Conservation (phyloP, 2,329 filamentous ascomycete genomes). For the Paracorniculantispora psalliotae region DNA sequence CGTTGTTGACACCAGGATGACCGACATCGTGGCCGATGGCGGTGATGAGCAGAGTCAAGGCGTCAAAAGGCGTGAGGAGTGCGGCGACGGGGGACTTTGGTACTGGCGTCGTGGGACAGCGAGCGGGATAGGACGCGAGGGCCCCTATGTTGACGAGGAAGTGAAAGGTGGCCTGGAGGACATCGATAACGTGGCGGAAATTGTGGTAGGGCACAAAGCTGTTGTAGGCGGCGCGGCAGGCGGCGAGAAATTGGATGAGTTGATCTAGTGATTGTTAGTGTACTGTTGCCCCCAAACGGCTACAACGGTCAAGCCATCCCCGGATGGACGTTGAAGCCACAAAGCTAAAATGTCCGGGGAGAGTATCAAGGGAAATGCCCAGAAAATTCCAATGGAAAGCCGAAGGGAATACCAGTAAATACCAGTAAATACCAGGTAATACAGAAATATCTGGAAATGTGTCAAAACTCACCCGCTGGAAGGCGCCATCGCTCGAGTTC, state of each 20-base stretch:
- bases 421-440: too few species aligned
- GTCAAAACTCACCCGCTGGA: constrained; percentile 59
- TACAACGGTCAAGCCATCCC: neutral
- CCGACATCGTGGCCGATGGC: constrained; percentile 98
- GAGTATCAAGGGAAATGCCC: too few species aligned
- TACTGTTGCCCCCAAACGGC: neutral
- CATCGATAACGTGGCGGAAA: constrained; percentile 94
- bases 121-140: constrained; percentile 60
- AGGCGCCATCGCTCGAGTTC: constrained; percentile 78
- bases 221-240: constrained; percentile 92
- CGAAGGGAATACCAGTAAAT: too few species aligned
- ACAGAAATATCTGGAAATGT: too few species aligned
- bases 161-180: constrained; percentile 87
- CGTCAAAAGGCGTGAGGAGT: constrained; percentile 81
- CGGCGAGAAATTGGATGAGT: constrained; percentile 78
- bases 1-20: constrained; percentile 96
- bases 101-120: constrained; percentile 19
- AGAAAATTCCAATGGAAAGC: too few species aligned
- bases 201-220: constrained; percentile 96
- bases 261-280: constrained; percentile 57
- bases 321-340: neutral
- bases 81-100: constrained; percentile 62
- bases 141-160: constrained; percentile 79
- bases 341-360: neutral
- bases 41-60: constrained; percentile 81